phyloP scores from a whole-genome alignment of 202 grass and related monocot species.

The Zoysia matrella region DNA sequence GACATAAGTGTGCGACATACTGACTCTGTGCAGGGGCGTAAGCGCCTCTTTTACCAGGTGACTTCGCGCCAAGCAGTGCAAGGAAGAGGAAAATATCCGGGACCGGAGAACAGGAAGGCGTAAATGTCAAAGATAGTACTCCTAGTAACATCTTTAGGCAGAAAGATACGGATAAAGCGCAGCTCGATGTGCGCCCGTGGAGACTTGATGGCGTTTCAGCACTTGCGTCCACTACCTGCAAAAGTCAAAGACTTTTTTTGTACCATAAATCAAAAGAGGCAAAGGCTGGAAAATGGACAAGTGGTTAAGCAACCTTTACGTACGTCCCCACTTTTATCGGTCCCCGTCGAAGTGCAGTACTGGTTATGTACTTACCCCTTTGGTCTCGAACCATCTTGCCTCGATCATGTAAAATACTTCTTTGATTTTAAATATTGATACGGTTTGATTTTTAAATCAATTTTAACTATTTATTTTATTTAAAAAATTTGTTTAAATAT shows the following conservation, averaged over 20 bases:
- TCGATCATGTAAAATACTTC: constrained; percentile 19
- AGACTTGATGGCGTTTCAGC: no score
- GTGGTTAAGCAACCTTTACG: constrained; percentile 23
- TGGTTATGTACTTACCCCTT: constrained; percentile 19
- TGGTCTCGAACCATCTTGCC: constrained; percentile 8
- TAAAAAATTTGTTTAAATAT: no score
- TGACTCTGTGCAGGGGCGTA: neutral
- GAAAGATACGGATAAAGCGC: no score
- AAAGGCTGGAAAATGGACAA: constrained; percentile 20
- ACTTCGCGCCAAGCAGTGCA: constrained; percentile 4
- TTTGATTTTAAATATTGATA: neutral
- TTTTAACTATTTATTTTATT: no score
- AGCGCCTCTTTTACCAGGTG: neutral
- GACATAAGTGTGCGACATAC: neutral
- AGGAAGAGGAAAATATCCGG: constrained; percentile 12
- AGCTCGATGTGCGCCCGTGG: no score
- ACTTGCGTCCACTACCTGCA: neutral
- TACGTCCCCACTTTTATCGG: constrained; percentile 26
- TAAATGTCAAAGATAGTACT: constrained; percentile 37
- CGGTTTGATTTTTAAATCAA: no score
- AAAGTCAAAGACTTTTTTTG: constrained; percentile 48
- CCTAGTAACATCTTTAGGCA: no score
- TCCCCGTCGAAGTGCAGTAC: constrained; percentile 20
- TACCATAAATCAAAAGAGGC: neutral
- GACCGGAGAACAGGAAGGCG: constrained; percentile 22